Base-by-base conservation (phyloP, 2,329 filamentous ascomycete genomes). In the Clonostachys chloroleuca region DNA sequence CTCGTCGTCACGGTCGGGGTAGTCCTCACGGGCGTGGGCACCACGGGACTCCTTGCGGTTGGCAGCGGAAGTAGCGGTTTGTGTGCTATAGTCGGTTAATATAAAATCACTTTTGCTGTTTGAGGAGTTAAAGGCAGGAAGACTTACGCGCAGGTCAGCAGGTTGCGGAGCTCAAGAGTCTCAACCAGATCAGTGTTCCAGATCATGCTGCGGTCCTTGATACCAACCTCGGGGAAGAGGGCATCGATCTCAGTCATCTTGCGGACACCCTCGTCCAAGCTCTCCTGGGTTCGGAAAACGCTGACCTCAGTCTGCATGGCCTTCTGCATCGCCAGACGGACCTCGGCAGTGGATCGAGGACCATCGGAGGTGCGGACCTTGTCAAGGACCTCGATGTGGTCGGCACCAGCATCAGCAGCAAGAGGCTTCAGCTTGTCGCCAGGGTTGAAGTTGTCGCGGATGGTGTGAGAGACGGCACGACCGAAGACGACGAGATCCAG, bases 121-220 rank as follows among this genome's bases (percentile, higher is more conserved):
- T 40, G 36, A 30, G 24, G 24, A 10, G 9, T 30, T 4, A 30
- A 10, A 10, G 9, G 24, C 10, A 14, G 14, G 8, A 42, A n/a
- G 53, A 87, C 86, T 75, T 84, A 90, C 83, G 92, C 92, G 84
- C 94, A 97, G 62, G 94, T 97, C 65, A 99, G 76, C 62, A 99
- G 72, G 72, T 99, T 99, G 64, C 92, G 83, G 63, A 97, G 78
- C 74, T 99, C 94, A 48, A 99, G 83, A 8, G 92, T 95, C 80
- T 97, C 92, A 52, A 96, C 90, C 37, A 97, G 83, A 64, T 97
- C 92, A 20, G 89, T 91, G 84, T 97, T 97, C 92, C 92, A 97
- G 77, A 97, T 97, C 92, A 97, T 96, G 80, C 89, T 95, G 70
- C 94, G 88, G 72, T 97, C 92, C 83, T 96, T 95, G 75, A 89